Evolutionary conservation across 495 filamentous ascomycete species (phyloP).

Genomic region (Penicillium angulare): DNA sequence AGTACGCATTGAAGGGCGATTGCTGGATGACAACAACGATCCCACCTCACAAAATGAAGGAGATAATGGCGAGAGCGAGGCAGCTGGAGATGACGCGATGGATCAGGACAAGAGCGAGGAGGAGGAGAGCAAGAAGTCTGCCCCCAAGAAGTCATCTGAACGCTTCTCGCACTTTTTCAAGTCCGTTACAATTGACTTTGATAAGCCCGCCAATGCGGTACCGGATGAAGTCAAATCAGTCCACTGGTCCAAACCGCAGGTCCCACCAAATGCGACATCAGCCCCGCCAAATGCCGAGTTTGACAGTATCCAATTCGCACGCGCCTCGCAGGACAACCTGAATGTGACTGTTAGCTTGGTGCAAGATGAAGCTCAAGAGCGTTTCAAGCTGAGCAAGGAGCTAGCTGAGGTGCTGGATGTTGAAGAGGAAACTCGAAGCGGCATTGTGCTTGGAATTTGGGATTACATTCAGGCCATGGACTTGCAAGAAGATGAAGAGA

Average conservation of each 20-base stretch:
- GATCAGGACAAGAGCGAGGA: conserved; percentile 53
- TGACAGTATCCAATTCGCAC: conserved; percentile 87
- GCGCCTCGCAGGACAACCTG: conserved; percentile 85
- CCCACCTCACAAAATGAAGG: conserved; percentile 48
- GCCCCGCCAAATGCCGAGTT: conserved; percentile 65
- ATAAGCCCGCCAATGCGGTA: conserved; percentile 50
- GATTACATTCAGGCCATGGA: conserved; percentile 88
- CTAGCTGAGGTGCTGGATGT: conserved; percentile 86
- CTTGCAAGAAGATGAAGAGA: conserved; percentile 90
- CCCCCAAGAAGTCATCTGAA: conserved; percentile 43
- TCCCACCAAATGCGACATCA: conserved; percentile 49
- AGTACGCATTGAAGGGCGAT: conserved; percentile 89
- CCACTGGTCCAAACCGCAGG: conserved; percentile 71
- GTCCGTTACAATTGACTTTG: conserved; percentile 82
- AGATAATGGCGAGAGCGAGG: conserved; percentile 51
- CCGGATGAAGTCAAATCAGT: conserved; percentile 59
- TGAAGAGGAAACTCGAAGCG: conserved; percentile 79
- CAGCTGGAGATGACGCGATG: conserved; percentile 48
- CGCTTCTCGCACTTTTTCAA: conserved; percentile 97
- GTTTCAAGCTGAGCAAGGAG: conserved; percentile 71
- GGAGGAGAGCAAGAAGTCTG: conserved; percentile 38
- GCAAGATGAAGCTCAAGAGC: conserved; percentile 81
- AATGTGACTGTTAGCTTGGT: conserved; percentile 88
- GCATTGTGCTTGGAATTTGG: conserved; percentile 87
- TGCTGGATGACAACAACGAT: conserved; percentile 71